Evolutionary conservation across 2,329 filamentous ascomycete species (phyloP), one percentile per base, ranked within the genome.

Genomic region (Dendryphion nanum): DNA sequence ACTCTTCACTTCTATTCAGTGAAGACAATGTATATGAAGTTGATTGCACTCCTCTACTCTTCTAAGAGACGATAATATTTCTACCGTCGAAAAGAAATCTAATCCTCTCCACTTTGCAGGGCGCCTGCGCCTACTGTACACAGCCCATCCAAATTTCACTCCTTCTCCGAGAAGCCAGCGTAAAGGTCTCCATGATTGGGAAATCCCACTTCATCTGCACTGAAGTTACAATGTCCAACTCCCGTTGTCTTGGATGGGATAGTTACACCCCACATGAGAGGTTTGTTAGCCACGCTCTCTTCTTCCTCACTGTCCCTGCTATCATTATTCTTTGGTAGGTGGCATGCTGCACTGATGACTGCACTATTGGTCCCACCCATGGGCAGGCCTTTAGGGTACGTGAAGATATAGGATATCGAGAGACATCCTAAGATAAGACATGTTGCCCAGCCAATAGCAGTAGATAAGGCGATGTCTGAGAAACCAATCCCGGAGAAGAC

Each of bases 221-320:
- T 44, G 32, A 44, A 44, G 15, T 24, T 32, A 19, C 41, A 44
- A 35, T 41, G 41, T 13, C 41, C 41, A 12, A 38, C 24, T n/a
- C n/a, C 28, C 16, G 40, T 23, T 18, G 12, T 20, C 3, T 17
- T 21, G 4, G 33, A 33, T 20, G 14, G 10, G 17, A 37, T 37
- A 5, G 38, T 38, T 6, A 44, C 41, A 23, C 41, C 41, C 41
- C 41, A 44, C 26, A 36, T 37, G 8, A 44, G 14, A 10, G 23
- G 33, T 14, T 32, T 38, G 16, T 23, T 28, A 5, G 28, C 24
- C 3, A 35, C 26, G 6, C 38, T 24, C 13, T 32, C 41, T 4
- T 30, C 33, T 26, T n/a, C 10, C n/a, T 8, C 10, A n/a, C 23
- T 26, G 6, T 20, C 16, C 8, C 13, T 24, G 8, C 19, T 16